A percentile compares a stretch with the other conserved stretches of the same genome.
phyloP scores from a whole-genome alignment of 2,329 filamentous ascomycete genomes.

The Davidsoniella virescens region DNA sequence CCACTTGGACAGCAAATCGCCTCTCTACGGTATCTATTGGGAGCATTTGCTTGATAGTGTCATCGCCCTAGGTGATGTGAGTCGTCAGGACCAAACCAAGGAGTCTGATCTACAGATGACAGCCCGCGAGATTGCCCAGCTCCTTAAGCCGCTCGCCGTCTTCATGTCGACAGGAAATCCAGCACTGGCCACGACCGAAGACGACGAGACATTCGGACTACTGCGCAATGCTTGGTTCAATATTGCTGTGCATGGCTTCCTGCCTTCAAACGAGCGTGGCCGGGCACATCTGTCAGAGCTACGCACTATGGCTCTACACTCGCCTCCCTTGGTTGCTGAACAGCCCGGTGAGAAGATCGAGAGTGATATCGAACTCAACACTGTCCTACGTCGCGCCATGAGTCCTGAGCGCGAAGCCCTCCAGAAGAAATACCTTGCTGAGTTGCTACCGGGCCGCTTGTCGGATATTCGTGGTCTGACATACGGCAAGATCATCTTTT shows the following conservation, averaged over 20 bases:
- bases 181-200: slow-evolving; percentile 32
- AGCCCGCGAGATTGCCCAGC: slow-evolving; percentile 70
- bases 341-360: slow-evolving; percentile 80
- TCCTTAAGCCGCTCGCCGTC: slow-evolving; percentile 74
- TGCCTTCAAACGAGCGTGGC: slow-evolving; percentile 54
- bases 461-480: slow-evolving; percentile 65
- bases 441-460: slow-evolving; percentile 59
- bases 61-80: slow-evolving; percentile 76
- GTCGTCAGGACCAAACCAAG: slow-evolving; percentile 55
- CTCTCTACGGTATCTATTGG: slow-evolving; percentile 69
- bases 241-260: slow-evolving; percentile 85
- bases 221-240: slow-evolving; percentile 97
- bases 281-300: slow-evolving; percentile 62
- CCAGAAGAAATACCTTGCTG: slow-evolving; percentile 64
- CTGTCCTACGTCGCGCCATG: slow-evolving; percentile 74
- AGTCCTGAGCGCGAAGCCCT: slow-evolving; percentile 59
- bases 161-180: slow-evolving; percentile 53
- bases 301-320: slow-evolving; percentile 70
- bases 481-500: slow-evolving; percentile 81
- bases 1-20: slow-evolving; percentile 50
- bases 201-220: slow-evolving; percentile 53
- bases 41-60: slow-evolving; percentile 71
- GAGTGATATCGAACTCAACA: slow-evolving; percentile 93
- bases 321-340: slow-evolving; percentile 72
- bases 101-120: slow-evolving; percentile 69